Evolutionary conservation across 306 rosid species (phyloP).

Genomic region (Medicago ruthenica): DNA sequence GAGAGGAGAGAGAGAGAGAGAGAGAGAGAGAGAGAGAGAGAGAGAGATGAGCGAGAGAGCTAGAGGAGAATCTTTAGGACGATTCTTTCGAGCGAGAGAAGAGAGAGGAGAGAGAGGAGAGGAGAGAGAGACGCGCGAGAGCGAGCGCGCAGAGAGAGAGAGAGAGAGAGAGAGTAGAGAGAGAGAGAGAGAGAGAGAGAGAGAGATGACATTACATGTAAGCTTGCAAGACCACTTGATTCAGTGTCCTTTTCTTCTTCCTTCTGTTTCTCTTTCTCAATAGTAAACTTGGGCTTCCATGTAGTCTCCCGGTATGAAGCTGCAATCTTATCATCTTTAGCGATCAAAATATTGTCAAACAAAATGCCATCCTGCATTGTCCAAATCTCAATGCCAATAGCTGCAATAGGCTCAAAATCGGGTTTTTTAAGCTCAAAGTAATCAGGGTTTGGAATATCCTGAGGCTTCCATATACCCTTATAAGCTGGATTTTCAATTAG

Average conservation of each 20-base stretch:
- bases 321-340: conserved; percentile 75
- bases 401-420: conserved; percentile 83
- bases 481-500: conserved; percentile 84
- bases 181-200: background rate
- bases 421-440: conserved; percentile 81
- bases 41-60: conserved; percentile 9
- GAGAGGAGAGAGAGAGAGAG: background rate
- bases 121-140: too few species aligned
- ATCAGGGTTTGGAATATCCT: conserved; percentile 82
- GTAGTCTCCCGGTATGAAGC: conserved; percentile 67
- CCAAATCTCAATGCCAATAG: conserved; percentile 97
- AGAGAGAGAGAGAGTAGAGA: too few species aligned
- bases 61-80: too few species aligned
- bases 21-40: conserved; percentile 11
- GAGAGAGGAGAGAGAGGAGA: too few species aligned
- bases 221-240: conserved; percentile 65
- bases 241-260: conserved; percentile 62
- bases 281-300: conserved; percentile 88
- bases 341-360: conserved; percentile 86
- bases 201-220: conserved; percentile 58
- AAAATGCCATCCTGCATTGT: conserved; percentile 95
- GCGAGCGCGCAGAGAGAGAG: too few species aligned
- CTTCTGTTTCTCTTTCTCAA: conserved; percentile 84
- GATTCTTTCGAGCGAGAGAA: too few species aligned
- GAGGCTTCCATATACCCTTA: conserved; percentile 96